A percentile compares a stretch with the other conserved stretches of the same genome.
These are phyloP conservation scores for Phytophthora quininea DNA, from an alignment of 352 stramenopile species.

Conservation along the genomic window DNA sequence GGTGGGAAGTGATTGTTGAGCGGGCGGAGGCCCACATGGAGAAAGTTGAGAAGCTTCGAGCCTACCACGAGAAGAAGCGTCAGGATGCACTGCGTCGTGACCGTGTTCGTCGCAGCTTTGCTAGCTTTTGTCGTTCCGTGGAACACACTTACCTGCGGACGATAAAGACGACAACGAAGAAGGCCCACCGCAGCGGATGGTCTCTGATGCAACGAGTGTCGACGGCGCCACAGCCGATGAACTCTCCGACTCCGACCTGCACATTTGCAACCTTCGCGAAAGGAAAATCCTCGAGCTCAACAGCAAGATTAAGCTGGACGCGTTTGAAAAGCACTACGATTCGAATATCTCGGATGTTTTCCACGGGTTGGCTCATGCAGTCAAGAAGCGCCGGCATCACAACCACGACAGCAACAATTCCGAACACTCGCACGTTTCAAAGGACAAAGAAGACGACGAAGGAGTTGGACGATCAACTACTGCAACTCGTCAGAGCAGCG, in stretches of 20 bases:
- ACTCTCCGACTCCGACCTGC: constrained; percentile 14
- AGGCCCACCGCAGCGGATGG: neutral
- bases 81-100: constrained; percentile 37
- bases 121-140: constrained; percentile 34
- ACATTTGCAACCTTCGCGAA: constrained; percentile 57
- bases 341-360: constrained; percentile 67
- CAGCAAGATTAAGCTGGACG: constrained; percentile 52
- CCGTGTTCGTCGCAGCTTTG: constrained; percentile 41
- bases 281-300: constrained; percentile 67
- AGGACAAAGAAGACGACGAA: constrained; percentile 8
- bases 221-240: constrained; percentile 7
- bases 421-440: constrained; percentile 2
- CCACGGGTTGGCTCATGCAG: constrained; percentile 44
- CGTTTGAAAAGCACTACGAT: constrained; percentile 71
- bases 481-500: constrained; percentile 24
- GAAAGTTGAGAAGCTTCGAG: constrained; percentile 62
- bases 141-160: constrained; percentile 11
- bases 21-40: constrained; percentile 61
- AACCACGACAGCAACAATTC: constrained; percentile 8
- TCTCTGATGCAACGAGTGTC: neutral
- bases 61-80: constrained; percentile 59
- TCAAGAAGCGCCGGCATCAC: constrained; percentile 34
- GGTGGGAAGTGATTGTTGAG: constrained; percentile 65
- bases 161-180: constrained; percentile 15
- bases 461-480: constrained; percentile 7